Percentiles rank a stretch among this genome's conserved stretches.
Evolutionary conservation across 768 basidiomycete genomes (phyloP).

Genomic region (Trametes villosa): DNA sequence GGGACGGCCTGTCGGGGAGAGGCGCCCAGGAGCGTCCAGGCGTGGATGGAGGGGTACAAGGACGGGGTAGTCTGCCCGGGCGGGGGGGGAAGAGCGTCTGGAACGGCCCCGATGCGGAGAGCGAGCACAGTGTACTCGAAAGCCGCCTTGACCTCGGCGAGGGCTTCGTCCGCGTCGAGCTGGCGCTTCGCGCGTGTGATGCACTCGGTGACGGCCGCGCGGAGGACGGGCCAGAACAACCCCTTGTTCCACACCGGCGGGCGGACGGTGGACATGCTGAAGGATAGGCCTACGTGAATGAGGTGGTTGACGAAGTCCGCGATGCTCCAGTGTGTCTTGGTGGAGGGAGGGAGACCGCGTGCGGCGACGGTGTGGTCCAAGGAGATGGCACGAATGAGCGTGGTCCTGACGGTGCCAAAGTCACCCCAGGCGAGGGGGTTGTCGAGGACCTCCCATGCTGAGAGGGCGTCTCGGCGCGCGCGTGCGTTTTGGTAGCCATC

Average conservation of each 20-base stretch:
- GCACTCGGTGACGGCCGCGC: background rate
- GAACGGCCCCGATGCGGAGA: background rate
- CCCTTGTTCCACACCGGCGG: background rate
- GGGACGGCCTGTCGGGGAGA: background rate
- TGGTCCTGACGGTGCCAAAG: background rate
- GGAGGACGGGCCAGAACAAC: background rate
- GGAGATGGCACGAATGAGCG: background rate
- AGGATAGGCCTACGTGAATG: background rate
- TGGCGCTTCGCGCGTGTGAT: background rate
- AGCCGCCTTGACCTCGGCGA: background rate
- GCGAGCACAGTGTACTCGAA: background rate
- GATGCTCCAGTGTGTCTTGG: background rate
- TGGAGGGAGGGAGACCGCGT: background rate
- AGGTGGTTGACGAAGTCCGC: conserved; percentile 1
- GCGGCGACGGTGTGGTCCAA: background rate
- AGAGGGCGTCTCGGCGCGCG: background rate
- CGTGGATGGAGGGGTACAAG: background rate
- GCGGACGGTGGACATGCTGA: background rate
- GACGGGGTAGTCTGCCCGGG: background rate
- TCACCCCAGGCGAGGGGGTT: background rate
- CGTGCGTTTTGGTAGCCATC: background rate
- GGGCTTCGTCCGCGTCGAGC: background rate
- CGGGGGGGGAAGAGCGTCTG: background rate
- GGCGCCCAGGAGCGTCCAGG: background rate
- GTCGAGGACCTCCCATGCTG: background rate